Percentiles rank a stretch among this genome's conserved stretches.
These are phyloP conservation scores for Cercis canadensis DNA, from an alignment of 306 rosid genomes.

Conservation along the genomic window DNA sequence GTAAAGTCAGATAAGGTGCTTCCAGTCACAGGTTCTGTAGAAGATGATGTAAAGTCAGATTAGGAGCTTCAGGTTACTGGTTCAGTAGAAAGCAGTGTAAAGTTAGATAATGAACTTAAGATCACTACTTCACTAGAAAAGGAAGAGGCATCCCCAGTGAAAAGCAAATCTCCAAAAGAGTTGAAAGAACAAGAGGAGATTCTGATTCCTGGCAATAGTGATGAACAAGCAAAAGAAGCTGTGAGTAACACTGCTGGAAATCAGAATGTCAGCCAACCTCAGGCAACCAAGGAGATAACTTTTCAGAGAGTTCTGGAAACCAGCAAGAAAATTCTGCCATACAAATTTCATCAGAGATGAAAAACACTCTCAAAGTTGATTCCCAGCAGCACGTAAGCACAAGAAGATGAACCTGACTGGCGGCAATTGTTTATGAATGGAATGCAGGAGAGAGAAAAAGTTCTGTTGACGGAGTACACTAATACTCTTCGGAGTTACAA, in stretches of 20 bases:
- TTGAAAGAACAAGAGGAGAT: slow-evolving; percentile 38
- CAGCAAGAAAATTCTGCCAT: slow-evolving; percentile 36
- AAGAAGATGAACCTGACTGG: slow-evolving; percentile 68
- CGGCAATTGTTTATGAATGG: slow-evolving; percentile 60
- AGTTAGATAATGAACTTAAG: background rate
- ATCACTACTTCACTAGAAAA: slow-evolving; percentile 17
- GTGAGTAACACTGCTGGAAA: slow-evolving; percentile 24
- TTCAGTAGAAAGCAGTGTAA: background rate
- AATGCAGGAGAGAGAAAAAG: slow-evolving; percentile 62
- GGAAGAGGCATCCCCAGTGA: slow-evolving; percentile 14
- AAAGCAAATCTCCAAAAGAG: slow-evolving; percentile 21
- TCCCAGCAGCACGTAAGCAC: slow-evolving; percentile 14
- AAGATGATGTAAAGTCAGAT: background rate
- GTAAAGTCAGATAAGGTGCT: background rate
- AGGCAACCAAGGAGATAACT: background rate
- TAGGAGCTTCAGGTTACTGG: background rate
- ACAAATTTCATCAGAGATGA: slow-evolving; percentile 19
- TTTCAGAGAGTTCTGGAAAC: slow-evolving; percentile 24
- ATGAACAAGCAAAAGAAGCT: slow-evolving; percentile 32
- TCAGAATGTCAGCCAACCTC: slow-evolving; percentile 21
- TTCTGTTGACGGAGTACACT: slow-evolving; percentile 64
- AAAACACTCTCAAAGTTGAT: slow-evolving; percentile 31
- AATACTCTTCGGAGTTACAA: slow-evolving; percentile 66
- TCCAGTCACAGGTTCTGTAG: background rate
- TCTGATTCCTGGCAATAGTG: slow-evolving; percentile 28